Percentiles rank a stretch among this genome's conserved stretches.
phyloP scores from a whole-genome alignment of 2,329 filamentous ascomycete genomes.

The Ilyonectria destructans region DNA sequence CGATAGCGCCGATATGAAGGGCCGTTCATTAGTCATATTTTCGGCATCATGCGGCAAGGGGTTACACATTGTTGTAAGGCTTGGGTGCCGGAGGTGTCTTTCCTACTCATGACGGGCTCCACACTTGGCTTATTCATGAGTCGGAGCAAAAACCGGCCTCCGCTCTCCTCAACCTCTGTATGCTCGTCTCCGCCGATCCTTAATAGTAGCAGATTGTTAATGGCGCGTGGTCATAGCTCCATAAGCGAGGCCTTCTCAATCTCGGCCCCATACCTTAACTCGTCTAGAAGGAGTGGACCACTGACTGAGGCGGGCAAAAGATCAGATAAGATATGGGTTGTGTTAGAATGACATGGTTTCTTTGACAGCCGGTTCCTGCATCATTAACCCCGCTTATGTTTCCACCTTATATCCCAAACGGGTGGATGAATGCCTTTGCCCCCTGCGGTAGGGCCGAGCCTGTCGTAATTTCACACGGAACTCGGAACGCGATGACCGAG shows the following conservation, averaged over 20 bases:
- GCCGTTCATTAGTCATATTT: too few relatives aligned
- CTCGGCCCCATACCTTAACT: neutral
- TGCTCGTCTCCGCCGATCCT: neutral
- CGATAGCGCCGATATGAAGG: too few relatives aligned
- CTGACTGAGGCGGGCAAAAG: neutral
- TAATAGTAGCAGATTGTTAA: neutral
- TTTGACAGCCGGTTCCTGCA: neutral
- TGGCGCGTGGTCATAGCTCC: neutral
- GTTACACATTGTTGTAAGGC: too few relatives aligned
- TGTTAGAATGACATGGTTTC: neutral
- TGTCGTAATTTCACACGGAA: neutral
- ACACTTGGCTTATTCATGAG: too few relatives aligned
- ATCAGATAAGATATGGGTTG: slow-evolving; percentile 1
- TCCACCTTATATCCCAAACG: neutral
- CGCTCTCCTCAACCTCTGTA: neutral
- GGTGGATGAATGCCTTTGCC: neutral
- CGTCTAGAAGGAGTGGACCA: neutral
- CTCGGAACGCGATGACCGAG: neutral
- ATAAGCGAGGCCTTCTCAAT: neutral
- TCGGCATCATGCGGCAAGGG: too few relatives aligned
- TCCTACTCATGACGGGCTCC: too few relatives aligned
- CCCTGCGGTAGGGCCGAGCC: neutral
- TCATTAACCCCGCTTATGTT: neutral
- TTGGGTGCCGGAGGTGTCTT: too few relatives aligned
- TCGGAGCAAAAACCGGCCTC: neutral